These are phyloP conservation scores for Corynascus novoguineensis DNA, from an alignment of 495 filamentous ascomycete genomes.

Conservation along the genomic window DNA sequence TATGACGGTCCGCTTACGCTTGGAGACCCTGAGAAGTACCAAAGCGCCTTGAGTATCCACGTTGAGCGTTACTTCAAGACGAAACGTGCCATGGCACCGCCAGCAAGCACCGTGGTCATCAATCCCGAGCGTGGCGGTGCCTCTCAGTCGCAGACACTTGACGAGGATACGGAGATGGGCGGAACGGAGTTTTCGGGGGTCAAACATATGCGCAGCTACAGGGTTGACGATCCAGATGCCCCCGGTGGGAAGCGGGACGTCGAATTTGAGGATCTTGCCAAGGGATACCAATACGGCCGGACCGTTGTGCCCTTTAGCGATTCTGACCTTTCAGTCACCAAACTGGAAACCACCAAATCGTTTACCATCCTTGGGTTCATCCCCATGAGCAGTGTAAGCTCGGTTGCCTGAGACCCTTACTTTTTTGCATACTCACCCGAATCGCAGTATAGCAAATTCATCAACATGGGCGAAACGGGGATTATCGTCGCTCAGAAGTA, in stretches of 20 bases:
- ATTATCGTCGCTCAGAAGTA: constrained; percentile 66
- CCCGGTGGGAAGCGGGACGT: constrained; percentile 82
- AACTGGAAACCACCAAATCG: constrained; percentile 65
- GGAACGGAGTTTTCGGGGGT: constrained; percentile 55
- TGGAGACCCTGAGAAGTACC: constrained; percentile 67
- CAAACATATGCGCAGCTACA: constrained; percentile 68
- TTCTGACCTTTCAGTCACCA: constrained; percentile 75
- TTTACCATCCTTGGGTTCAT: constrained; percentile 87
- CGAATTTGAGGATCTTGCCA: constrained; percentile 75
- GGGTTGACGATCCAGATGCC: constrained; percentile 65
- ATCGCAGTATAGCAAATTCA: constrained; percentile 71
- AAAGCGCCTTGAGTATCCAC: constrained; percentile 73
- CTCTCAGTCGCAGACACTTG: constrained; percentile 44
- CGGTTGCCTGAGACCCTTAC: not conserved
- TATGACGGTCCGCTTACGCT: constrained; percentile 79
- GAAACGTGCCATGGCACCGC: constrained; percentile 62
- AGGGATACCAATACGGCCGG: constrained; percentile 89
- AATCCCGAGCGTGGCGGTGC: constrained; percentile 38
- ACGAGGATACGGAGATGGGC: constrained; percentile 40
- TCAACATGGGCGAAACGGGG: constrained; percentile 73
- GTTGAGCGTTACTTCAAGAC: constrained; percentile 88
- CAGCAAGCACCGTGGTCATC: constrained; percentile 70
- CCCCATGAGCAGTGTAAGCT: constrained; percentile 59
- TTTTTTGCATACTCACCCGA: not conserved
- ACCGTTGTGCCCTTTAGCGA: constrained; percentile 85